phyloP scores from a whole-genome alignment of 345 rosid species.

The Litchi chinensis region DNA sequence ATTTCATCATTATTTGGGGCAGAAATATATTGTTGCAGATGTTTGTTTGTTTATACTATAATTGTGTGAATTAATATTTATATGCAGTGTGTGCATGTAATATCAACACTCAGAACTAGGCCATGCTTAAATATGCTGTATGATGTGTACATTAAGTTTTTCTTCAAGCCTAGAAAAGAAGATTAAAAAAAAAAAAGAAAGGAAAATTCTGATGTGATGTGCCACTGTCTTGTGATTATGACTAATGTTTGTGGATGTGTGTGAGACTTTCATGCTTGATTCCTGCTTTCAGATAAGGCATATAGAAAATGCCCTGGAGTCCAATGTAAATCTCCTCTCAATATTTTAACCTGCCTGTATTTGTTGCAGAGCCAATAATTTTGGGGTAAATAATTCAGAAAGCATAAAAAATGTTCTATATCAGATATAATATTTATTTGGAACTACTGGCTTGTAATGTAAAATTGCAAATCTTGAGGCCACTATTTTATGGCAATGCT shows the following conservation, averaged over 20 bases:
- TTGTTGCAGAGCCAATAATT: neutral
- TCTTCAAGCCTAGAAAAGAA: neutral
- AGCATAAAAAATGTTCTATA: neutral
- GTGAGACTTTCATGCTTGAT: neutral
- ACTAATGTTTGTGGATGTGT: neutral
- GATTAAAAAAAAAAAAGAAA: neutral
- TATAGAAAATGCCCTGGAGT: neutral
- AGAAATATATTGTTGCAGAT: conserved; percentile 8
- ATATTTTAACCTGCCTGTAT: neutral
- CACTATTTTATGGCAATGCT: neutral
- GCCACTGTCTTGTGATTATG: neutral
- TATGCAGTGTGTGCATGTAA: neutral
- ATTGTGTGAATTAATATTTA: neutral
- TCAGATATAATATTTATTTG: neutral
- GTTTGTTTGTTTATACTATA: neutral
- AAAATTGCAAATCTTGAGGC: neutral
- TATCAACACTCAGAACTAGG: neutral
- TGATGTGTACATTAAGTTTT: neutral
- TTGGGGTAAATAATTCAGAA: neutral
- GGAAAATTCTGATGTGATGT: neutral
- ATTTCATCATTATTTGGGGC: neutral
- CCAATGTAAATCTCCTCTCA: neutral
- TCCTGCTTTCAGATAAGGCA: neutral
- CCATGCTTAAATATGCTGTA: neutral
- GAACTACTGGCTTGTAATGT: neutral